Evolutionary conservation across 2,329 filamentous ascomycete genomes (phyloP).

Genomic region (Botrytis porri): DNA sequence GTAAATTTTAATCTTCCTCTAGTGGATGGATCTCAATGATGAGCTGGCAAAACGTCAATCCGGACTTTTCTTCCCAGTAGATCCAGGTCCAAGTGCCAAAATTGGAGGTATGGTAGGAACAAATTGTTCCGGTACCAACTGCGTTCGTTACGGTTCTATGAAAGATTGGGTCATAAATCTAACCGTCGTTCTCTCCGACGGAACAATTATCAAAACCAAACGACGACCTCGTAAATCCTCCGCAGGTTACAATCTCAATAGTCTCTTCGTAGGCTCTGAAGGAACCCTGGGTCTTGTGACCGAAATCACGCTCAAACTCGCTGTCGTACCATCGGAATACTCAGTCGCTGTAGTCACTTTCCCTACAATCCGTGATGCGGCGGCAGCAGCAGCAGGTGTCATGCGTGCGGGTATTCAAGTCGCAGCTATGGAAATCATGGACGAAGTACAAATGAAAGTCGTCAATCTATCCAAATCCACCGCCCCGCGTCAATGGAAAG

Average conservation of each 20-base stretch:
- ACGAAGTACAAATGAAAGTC: slow-evolving; percentile 82
- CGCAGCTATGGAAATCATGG: slow-evolving; percentile 68
- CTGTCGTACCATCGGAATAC: slow-evolving; percentile 71
- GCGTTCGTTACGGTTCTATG: slow-evolving; percentile 80
- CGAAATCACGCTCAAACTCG: slow-evolving; percentile 77
- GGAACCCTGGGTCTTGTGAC: slow-evolving; percentile 80
- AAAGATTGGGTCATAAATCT: slow-evolving; percentile 84
- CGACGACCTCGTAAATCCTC: slow-evolving; percentile 76
- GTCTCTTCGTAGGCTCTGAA: slow-evolving; percentile 76
- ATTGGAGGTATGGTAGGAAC: slow-evolving; percentile 83
- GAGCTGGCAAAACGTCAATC: slow-evolving; percentile 63
- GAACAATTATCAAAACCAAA: slow-evolving; percentile 74
- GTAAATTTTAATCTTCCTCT: neutral
- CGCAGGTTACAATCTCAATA: slow-evolving; percentile 79
- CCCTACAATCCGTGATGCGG: slow-evolving; percentile 72
- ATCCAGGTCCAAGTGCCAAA: slow-evolving; percentile 68
- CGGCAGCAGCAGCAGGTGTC: slow-evolving; percentile 70
- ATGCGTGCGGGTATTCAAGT: slow-evolving; percentile 55
- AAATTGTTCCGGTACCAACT: slow-evolving; percentile 75
- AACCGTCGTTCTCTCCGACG: slow-evolving; percentile 76
- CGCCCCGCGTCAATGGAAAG: slow-evolving; percentile 67
- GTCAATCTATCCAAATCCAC: slow-evolving; percentile 74
- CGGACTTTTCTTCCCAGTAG: slow-evolving; percentile 86
- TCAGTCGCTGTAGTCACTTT: slow-evolving; percentile 80
- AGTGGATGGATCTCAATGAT: slow-evolving; percentile 85